Conservation (phyloP, 805 yeast genomes). For the Pichia pseudocactophila region DNA sequence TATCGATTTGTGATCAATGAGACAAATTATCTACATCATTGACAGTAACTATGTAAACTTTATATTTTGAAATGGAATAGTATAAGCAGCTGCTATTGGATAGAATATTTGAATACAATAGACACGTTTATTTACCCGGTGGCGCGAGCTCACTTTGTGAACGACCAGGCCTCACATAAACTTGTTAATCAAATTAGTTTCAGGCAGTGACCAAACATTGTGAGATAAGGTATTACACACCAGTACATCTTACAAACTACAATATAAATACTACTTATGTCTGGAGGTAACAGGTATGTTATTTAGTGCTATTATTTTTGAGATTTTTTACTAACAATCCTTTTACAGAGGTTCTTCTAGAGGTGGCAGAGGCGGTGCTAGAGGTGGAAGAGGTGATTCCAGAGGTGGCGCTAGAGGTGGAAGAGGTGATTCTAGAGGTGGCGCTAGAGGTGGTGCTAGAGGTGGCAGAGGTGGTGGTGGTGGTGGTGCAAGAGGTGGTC, state of each 20-base stretch:
- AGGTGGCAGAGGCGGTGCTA: slow-evolving; percentile 3
- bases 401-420: slow-evolving; percentile 9
- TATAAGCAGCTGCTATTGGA: too few relatives aligned
- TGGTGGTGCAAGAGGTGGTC: slow-evolving; percentile 6
- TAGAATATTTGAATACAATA: too few relatives aligned
- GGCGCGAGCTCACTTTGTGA: too few relatives aligned
- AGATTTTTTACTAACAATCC: slow-evolving; percentile 2
- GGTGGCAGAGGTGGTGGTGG: slow-evolving; percentile 6
- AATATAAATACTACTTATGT: neutral
- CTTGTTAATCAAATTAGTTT: too few relatives aligned
- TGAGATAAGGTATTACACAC: too few relatives aligned
- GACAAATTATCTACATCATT: too few relatives aligned
- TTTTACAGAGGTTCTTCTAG: slow-evolving; percentile 3
- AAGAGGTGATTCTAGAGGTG: slow-evolving; percentile 16
- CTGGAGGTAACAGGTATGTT: neutral
- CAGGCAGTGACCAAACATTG: too few relatives aligned
- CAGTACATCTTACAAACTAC: neutral
- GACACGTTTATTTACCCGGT: too few relatives aligned
- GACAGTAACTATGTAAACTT: too few relatives aligned
- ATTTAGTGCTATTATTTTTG: neutral
- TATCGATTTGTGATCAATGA: too few relatives aligned
- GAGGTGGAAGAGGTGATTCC: slow-evolving; percentile 4
- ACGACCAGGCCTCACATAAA: too few relatives aligned
- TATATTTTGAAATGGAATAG: too few relatives aligned
- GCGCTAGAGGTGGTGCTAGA: slow-evolving; percentile 3